Percentiles rank a stretch among this genome's conserved stretches.
phyloP scores from a whole-genome alignment of 768 basidiomycete genomes.

The Termitomyces bulborhizus region DNA sequence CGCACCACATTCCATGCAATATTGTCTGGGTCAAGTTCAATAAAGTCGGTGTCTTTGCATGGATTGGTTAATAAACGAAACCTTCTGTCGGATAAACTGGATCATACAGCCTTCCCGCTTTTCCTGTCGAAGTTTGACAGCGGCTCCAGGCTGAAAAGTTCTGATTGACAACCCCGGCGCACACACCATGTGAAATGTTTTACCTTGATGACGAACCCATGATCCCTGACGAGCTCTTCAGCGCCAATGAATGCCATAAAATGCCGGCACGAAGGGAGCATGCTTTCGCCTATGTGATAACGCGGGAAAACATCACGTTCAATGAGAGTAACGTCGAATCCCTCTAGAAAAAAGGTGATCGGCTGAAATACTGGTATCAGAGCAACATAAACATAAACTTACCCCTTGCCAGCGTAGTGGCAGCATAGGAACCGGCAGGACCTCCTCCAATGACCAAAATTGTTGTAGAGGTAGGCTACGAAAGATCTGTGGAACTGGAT shows the following conservation, averaged over 20 bases:
- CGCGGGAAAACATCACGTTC: constrained; percentile 41
- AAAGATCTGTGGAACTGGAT: too few species aligned
- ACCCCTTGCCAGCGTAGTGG: constrained; percentile 36
- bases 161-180: too few species aligned
- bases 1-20: constrained; percentile 59
- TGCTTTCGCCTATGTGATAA: constrained; percentile 35
- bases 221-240: constrained; percentile 20
- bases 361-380: background rate
- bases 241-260: constrained; percentile 14
- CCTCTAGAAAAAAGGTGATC: constrained; percentile 14
- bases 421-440: constrained; percentile 42
- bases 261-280: constrained; percentile 26
- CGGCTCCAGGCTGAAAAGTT: constrained; percentile 44
- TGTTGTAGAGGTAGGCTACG: constrained; percentile 18
- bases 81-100: too few species aligned
- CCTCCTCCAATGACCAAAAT: constrained; percentile 39
- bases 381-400: constrained; percentile 17
- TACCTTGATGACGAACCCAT: constrained; percentile 27
- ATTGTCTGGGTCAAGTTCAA: constrained; percentile 41
- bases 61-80: too few species aligned
- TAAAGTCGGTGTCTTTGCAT: constrained; percentile 49
- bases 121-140: constrained; percentile 50
- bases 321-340: constrained; percentile 45
- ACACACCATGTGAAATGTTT: too few species aligned
- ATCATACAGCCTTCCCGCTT: constrained; percentile 53